Evolutionary conservation across 2,329 filamentous ascomycete species (phyloP), one percentile per base, ranked within the genome.

Genomic region (Aspergillus brunneoviolaceus): DNA sequence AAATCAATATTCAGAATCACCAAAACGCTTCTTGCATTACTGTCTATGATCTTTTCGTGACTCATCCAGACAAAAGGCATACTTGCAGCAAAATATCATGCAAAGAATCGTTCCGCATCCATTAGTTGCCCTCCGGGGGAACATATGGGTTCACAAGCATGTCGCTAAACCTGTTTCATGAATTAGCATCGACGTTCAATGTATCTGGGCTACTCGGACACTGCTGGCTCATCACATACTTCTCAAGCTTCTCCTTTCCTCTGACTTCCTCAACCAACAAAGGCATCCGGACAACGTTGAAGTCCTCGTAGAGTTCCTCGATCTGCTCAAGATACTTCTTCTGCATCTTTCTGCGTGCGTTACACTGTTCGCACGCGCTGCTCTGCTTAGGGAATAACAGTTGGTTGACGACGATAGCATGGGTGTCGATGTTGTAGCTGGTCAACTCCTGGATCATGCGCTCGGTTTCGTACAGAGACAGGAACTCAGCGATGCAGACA

Each of bases 281-380:
- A 42, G 95, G 95, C 93, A 99, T 98, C 83, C 94, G 94, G 68
- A 99, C 94, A 45, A 99, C 93, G 74, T 99, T 96, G 81, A 99
- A 99, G 77, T 99, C 95, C 73, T 97, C 93, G 75, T 99, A 99
- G 60, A 99, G 80, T 81, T 99, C 95, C 79, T 96, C 93, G 71
- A 98, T 98, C 83, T 99, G 94, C 74, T 98, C 93, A 49, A 99
- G 84, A 75, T 99, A 99, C 82, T 99, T 99, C 83, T 92, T 95
- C 83, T 99, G 95, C 95, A 99, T 99, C 82, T 96, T 96, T 72
- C 93, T 84, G 65, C 95, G 84, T 50, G 95, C 90, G 74, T 92
- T 96, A 79, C 95, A 99, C 82, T 99, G 95, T 64, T 97, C 92
- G 78, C 95, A 99, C 39, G 87, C 85, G 73, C 89, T 96, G 56